Evolutionary conservation across 164 flowering plant genomes (phyloP), one percentile per base, ranked within the genome.

Genomic region (Liquidambar formosana): DNA sequence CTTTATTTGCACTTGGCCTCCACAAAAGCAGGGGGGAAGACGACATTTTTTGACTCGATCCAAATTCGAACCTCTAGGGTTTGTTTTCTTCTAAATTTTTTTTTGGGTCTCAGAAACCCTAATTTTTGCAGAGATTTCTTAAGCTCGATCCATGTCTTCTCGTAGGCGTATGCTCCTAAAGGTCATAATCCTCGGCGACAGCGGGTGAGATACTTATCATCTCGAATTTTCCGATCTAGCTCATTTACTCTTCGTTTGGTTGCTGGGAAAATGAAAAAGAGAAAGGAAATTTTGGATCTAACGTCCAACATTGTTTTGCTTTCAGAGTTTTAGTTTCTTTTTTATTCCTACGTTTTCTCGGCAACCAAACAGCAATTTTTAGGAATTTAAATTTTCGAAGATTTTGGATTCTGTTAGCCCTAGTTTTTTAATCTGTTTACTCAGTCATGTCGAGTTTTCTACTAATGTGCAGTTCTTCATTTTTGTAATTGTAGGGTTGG

Each of bases 121-220:
- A 54, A 48, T 44, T 54, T 60, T 47, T 52, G 22, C 59, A 43
- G 53, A 38, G 51, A 45, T 54, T 48, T 15, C 45, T 25, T 5
- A 3, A 8, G 8, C 63, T 38, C 45, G 61, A 70, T 67, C 68
- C 68, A 84, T 88, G 90, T 82, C 89, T 41, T 82, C 93, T 63
- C 81, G 93, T 23, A 75, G 91, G 72, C 81, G 91, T 46, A 84
- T 86, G 88, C 86, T 89, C 45, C 72, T 89, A 28, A 88, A 88
- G 79, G 92, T 86, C 78, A 88, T 88, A 19, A 88, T 88, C 65
- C 88, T 88, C 65, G 92, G 93, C 3, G 93, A 89, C 71, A 86
- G 89, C 73, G 91, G 93, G 93, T 88, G n/a, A 63, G 74, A 63
- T 51, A 25, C 13, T 21, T 70, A 8, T 18, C 8, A 14, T 19